Evolutionary conservation across 1,284 basidiomycete genomes (phyloP).

Genomic region (Irpex lacteus): DNA sequence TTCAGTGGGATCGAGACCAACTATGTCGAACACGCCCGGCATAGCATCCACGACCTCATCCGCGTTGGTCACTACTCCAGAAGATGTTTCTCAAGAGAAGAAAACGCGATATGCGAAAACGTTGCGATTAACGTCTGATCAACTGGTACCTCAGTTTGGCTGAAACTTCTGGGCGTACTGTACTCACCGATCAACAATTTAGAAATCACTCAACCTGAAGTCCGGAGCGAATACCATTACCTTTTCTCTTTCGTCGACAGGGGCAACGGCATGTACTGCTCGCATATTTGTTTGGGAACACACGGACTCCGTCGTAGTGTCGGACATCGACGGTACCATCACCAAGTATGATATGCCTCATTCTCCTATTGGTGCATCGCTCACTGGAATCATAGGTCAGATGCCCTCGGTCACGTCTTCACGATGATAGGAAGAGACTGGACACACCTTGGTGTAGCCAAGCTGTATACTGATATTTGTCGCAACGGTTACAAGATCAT

Average conservation of each 20-base stretch:
- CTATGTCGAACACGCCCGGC: neutral
- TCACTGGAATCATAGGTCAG: constrained; percentile 60
- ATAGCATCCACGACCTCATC: neutral
- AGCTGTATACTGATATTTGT: constrained; percentile 95
- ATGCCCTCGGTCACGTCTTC: constrained; percentile 96
- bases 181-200: neutral
- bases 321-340: constrained; percentile 99
- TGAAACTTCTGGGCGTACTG: neutral
- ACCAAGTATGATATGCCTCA: constrained; percentile 70
- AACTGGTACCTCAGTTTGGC: constrained; percentile 52
- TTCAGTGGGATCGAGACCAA: constrained; percentile 6
- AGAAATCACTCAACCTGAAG: constrained; percentile 88
- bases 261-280: constrained; percentile 85
- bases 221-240: constrained; percentile 91
- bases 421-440: constrained; percentile 99
- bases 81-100: constrained; percentile 18
- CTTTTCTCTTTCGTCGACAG: constrained; percentile 92
- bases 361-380: neutral
- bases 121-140: constrained; percentile 81
- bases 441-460: constrained; percentile 98
- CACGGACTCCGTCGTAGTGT: constrained; percentile 88
- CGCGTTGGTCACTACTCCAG: neutral
- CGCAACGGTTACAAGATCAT: constrained; percentile 98
- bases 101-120: constrained; percentile 86
- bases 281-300: constrained; percentile 96